phyloP scores from a whole-genome alignment of 208 protist species.

The Leishmania guyanensis region DNA sequence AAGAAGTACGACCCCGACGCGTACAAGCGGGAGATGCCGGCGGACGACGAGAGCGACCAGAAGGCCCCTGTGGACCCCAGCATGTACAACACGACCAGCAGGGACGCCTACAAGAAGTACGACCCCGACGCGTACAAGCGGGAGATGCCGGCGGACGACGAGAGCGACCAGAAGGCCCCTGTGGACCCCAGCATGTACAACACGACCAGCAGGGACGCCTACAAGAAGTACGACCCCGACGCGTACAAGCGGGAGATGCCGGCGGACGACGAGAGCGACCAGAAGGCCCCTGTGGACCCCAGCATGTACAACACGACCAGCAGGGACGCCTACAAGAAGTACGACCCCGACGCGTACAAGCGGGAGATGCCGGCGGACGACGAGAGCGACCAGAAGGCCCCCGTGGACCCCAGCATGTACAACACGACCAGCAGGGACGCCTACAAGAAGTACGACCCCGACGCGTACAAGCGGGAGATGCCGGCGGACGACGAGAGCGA shows the following conservation, averaged over 20 bases:
- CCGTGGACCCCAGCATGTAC: slow-evolving; percentile 42
- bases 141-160: background rate
- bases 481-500: background rate
- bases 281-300: slow-evolving; percentile 4
- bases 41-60: too few species aligned
- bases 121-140: background rate
- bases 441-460: slow-evolving; percentile 38
- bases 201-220: too few species aligned
- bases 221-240: slow-evolving; percentile 1
- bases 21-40: too few species aligned
- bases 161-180: background rate
- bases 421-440: slow-evolving; percentile 44
- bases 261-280: background rate
- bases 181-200: too few species aligned
- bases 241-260: slow-evolving; percentile 32
- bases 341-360: slow-evolving; percentile 46
- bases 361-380: slow-evolving; percentile 15
- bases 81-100: too few species aligned
- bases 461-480: slow-evolving; percentile 38
- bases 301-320: slow-evolving; percentile 59
- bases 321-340: slow-evolving; percentile 41
- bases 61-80: too few species aligned
- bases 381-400: background rate
- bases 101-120: too few species aligned
- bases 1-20: too few species aligned